Evolutionary conservation across 768 basidiomycete species (phyloP), one percentile per base, ranked within the genome.

Genomic region (Tubosaeta brunneosetosa): DNA sequence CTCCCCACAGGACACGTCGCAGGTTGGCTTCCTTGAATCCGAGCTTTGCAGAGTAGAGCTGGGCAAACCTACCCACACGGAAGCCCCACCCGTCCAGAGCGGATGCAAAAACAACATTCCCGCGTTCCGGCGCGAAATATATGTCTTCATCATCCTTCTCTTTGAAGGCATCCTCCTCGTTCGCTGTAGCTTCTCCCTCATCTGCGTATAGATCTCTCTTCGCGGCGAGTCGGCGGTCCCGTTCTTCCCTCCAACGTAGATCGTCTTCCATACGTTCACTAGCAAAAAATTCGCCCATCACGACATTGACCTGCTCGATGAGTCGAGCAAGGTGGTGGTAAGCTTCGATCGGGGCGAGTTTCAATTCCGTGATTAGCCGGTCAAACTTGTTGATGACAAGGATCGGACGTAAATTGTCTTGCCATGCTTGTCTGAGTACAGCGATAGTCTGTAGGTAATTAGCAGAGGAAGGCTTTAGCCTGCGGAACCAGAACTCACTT

Each of bases 31-130:
- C 95, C 66, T 89, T 88, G 63, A 98, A 86, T 26, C 91, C 89
- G 12, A 99, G 79, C 68, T 95, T 97, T 36, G 81, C 76, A 0
- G 91, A 88, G 69, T 94, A 98, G 9, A 98, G 74, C 65, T 94
- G 85, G 0, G 97, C 93, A 62, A 99, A 99, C 65, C 91, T 91
- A 42, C 86, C 85, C 8, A 97, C 78, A 41, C 95, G 81, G 73
- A 99, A 99, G 0, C 94, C 97, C 95, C 95, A 98, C 4, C 95
- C 94, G 58, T 97, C 93, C 51, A 97, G 83, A 4, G 95, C 97
- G 29, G 89, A 93, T 0, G 94, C 90, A 65, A 99, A 99, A 31
- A 98, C 79, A 41, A 99, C 97, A 65, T 97, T 98, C 17, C 97
- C 97, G 47, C 83, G 81, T 64, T 94, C 91, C 0, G 97, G 97